Evolutionary conservation across 2,329 filamentous ascomycete species (phyloP).

Genomic region (Pseudocercospora eumusae): DNA sequence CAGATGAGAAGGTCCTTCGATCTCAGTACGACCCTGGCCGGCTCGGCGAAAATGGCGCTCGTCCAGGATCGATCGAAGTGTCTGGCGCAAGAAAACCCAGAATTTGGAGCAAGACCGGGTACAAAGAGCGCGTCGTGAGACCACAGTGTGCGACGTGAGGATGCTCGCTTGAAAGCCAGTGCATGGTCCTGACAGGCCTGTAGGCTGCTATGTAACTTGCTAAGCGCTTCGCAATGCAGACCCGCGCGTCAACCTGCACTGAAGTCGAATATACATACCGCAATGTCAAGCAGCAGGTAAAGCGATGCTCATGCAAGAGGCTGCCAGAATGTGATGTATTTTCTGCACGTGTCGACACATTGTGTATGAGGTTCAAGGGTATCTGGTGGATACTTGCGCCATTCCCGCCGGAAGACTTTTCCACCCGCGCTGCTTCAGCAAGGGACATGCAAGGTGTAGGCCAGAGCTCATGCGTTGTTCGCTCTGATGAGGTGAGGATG

Average conservation of each 20-base stretch:
- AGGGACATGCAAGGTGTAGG: constrained; percentile 9
- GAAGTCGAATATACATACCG: neutral
- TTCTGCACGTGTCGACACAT: constrained; percentile 4
- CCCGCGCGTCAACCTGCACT: constrained; percentile 1
- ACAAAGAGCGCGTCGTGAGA: constrained; percentile 1
- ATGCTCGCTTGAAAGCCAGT: constrained; percentile 1
- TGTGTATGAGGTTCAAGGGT: constrained; percentile 14
- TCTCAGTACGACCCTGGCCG: neutral
- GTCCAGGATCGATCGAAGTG: constrained; percentile 3
- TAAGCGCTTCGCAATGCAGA: neutral
- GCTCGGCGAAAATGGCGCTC: neutral
- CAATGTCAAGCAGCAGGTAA: neutral
- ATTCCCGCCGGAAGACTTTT: constrained; percentile 10
- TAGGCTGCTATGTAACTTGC: neutral
- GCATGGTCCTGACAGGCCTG: neutral
- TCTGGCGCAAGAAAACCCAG: neutral
- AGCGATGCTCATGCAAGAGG: constrained; percentile 7
- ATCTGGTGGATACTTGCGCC: constrained; percentile 12
- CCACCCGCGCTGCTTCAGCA: constrained; percentile 11
- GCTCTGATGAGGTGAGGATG: constrained; percentile 10
- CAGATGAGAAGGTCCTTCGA: constrained; percentile 1
- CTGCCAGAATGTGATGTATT: constrained; percentile 15
- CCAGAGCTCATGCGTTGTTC: constrained; percentile 9
- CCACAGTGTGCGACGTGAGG: constrained; percentile 1
- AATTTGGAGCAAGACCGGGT: constrained; percentile 1